phyloP scores from a whole-genome alignment of 139 green algal genomes.

The Coelastrella sp. region DNA sequence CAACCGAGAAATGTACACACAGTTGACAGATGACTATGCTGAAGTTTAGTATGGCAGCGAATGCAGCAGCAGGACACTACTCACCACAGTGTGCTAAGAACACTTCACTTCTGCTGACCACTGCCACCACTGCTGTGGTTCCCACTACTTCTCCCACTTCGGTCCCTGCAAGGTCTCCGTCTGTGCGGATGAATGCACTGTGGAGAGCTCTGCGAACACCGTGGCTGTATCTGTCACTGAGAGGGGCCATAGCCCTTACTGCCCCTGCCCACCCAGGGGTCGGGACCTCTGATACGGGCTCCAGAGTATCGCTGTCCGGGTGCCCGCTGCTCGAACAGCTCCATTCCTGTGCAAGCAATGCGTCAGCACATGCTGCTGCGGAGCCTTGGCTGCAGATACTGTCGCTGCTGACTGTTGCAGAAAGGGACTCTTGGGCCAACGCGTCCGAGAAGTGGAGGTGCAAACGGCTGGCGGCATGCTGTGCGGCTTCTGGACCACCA shows the following conservation, averaged over 20 bases:
- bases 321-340: neutral
- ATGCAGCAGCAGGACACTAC: neutral
- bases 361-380: neutral
- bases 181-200: conserved; percentile 48
- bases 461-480: neutral
- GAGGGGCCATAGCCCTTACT: neutral
- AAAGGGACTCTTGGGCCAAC: neutral
- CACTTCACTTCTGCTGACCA: conserved; percentile 25
- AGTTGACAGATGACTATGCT: too few relatives aligned
- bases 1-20: too few relatives aligned
- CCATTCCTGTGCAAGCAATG: conserved; percentile 1
- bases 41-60: too few relatives aligned
- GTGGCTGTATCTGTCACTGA: conserved; percentile 25
- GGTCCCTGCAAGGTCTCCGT: conserved; percentile 59
- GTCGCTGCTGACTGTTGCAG: neutral
- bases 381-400: neutral
- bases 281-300: neutral
- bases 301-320: neutral
- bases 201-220: conserved; percentile 44
- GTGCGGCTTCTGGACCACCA: conserved; percentile 28
- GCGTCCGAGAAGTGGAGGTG: conserved; percentile 68
- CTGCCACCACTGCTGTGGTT: conserved; percentile 55
- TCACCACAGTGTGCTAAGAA: conserved; percentile 57
- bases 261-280: neutral
- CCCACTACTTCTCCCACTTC: conserved; percentile 59